A percentile compares a stretch with the other conserved stretches of the same genome.
Evolutionary conservation across 768 basidiomycete species (phyloP).

Genomic region (Chalciporus piperatus): DNA sequence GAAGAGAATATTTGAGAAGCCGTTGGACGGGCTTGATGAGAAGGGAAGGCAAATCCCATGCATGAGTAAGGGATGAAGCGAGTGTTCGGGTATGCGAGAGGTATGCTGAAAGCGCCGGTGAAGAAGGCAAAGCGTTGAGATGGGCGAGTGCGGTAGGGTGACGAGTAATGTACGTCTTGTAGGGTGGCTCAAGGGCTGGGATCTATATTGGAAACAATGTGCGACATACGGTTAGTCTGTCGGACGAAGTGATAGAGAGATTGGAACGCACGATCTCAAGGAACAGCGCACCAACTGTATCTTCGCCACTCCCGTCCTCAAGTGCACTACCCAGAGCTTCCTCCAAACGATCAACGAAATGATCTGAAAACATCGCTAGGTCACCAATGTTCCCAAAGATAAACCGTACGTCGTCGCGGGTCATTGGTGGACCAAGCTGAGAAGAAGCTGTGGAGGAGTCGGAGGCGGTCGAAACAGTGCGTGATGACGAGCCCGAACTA

Average conservation of each 20-base stretch:
- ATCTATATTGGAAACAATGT: constrained; percentile 42
- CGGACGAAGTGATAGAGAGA: neutral
- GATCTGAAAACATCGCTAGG: constrained; percentile 68
- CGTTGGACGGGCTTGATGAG: constrained; percentile 98
- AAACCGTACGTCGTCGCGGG: constrained; percentile 60
- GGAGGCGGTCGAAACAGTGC: constrained; percentile 45
- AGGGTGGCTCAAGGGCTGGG: constrained; percentile 66
- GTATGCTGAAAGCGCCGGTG: constrained; percentile 55
- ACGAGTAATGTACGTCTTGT: constrained; percentile 77
- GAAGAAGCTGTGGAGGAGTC: constrained; percentile 50
- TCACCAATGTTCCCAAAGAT: constrained; percentile 79
- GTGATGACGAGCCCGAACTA: constrained; percentile 36
- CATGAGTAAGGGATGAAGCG: constrained; percentile 72
- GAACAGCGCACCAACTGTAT: constrained; percentile 69
- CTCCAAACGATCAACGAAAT: constrained; percentile 62
- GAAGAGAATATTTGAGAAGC: constrained; percentile 88
- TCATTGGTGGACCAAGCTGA: constrained; percentile 59
- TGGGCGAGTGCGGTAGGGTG: constrained; percentile 75
- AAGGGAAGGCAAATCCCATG: constrained; percentile 90
- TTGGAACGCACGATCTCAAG: constrained; percentile 56
- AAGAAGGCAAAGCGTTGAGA: constrained; percentile 45
- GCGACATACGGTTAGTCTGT: neutral
- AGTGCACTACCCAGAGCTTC: constrained; percentile 60
- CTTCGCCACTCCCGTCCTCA: constrained; percentile 65
- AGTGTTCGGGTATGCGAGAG: constrained; percentile 62